Evolutionary conservation across 805 yeast species (phyloP), one percentile per base, ranked within the genome.

Genomic region (Lachancea sp.): DNA sequence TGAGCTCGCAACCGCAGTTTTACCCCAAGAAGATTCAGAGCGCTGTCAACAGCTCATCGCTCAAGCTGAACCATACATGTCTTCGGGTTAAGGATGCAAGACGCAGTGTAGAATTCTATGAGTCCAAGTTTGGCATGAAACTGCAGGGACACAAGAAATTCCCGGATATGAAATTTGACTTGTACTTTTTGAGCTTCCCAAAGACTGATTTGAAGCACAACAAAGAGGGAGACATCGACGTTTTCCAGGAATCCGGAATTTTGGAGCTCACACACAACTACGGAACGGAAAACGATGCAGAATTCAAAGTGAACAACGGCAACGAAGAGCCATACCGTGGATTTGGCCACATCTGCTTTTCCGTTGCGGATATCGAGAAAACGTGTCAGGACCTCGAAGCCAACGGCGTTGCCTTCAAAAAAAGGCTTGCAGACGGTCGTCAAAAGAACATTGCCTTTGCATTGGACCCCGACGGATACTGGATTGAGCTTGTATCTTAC

Each of bases 401-500:
- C 1, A 69, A 73, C 38, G 85, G 82, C 17, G 96, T 84, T 45
- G 62, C 67, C 41, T 91, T 91, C 72, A 78, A 90, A 68, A 93
- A 91, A 73, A 85, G 73, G 60, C 71, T 90, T 53, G 66, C 78
- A 32, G 98, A 91, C 61, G 99, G 99, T 31, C 81, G 96, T 67
- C 96, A 87, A 68, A 82, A 81, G 66, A 75, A 88, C 65, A 90
- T 93, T 69, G 98, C 98, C 0, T 93, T 91, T 66, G 95, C 83
- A 6, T 75, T 90, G 55, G 99, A 93, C 59, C 97, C 98, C 6
- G 91, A 91, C 67, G 93, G 93, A 56, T 93, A 93, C 70, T 91
- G 99, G 99, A 77, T 91, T 57, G 99, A 91, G 72, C 69, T 91
- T 58, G 77, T 91, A 54, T 80, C 79, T 58, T 81, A 78, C 55